These are phyloP conservation scores for Ceratobasidium sp. DNA, from an alignment of 1,284 basidiomycete genomes.

Conservation along the genomic window DNA sequence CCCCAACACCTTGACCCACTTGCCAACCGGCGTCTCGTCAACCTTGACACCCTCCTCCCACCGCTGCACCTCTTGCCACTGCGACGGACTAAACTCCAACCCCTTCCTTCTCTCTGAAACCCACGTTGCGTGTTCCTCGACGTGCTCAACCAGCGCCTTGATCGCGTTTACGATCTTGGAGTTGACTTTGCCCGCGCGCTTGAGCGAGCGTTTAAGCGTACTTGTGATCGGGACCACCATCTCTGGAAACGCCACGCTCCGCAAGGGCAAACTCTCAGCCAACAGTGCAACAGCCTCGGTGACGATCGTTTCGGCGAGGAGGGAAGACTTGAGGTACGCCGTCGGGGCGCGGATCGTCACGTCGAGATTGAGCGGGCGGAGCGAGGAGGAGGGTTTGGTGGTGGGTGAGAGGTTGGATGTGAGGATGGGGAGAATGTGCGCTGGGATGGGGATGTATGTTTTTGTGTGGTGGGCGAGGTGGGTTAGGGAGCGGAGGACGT, in stretches of 20 bases:
- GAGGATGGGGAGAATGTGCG: constrained; percentile 86
- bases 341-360: constrained; percentile 86
- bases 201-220: constrained; percentile 71
- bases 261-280: constrained; percentile 64
- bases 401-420: constrained; percentile 73
- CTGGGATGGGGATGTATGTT: constrained; percentile 88
- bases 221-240: constrained; percentile 85
- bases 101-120: constrained; percentile 70
- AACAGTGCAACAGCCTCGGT: constrained; percentile 84
- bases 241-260: constrained; percentile 87
- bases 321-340: constrained; percentile 86
- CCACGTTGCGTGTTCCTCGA: constrained; percentile 84
- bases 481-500: constrained; percentile 73
- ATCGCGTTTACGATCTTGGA: constrained; percentile 66
- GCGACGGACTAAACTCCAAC: constrained; percentile 76
- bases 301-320: constrained; percentile 82
- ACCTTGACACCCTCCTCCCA: constrained; percentile 72
- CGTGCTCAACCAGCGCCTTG: constrained; percentile 80
- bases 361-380: constrained; percentile 89
- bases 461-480: constrained; percentile 78
- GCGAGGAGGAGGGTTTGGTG: constrained; percentile 70
- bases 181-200: constrained; percentile 52
- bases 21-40: constrained; percentile 78
- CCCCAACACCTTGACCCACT: constrained; percentile 78
- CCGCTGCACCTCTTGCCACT: constrained; percentile 67